Conservation (phyloP, 2,329 filamentous ascomycete species). For the Dothideomycetes sp. region DNA sequence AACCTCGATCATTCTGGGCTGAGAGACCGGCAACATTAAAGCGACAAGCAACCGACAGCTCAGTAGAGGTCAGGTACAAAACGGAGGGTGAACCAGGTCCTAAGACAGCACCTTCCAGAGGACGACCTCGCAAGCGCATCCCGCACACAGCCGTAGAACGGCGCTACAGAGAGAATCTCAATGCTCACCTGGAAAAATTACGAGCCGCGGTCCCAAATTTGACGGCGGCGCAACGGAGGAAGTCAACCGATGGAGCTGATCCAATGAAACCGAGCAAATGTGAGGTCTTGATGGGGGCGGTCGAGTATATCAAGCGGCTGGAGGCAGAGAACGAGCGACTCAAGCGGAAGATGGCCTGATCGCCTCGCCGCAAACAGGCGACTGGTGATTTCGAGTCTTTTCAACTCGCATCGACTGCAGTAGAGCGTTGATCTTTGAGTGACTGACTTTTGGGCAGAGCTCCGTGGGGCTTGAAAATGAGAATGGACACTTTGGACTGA, state of each 20-base stretch:
- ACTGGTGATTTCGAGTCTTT: too few species aligned
- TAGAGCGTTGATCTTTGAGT: background rate
- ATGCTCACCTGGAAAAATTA: constrained; percentile 23
- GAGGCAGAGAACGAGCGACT: constrained; percentile 17
- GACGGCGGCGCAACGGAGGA: constrained; percentile 13
- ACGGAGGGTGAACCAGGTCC: background rate
- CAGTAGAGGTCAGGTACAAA: background rate
- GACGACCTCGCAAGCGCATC: constrained; percentile 22
- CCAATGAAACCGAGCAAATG: constrained; percentile 24
- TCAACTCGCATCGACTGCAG: too few species aligned
- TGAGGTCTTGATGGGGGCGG: constrained; percentile 23
- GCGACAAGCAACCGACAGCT: background rate
- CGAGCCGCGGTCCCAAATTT: constrained; percentile 20
- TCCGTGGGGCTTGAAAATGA: too few species aligned
- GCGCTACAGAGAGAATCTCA: constrained; percentile 25
- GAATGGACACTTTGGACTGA: too few species aligned
- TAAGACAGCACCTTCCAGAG: constrained; percentile 10
- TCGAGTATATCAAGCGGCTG: constrained; percentile 21
- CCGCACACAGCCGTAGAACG: constrained; percentile 24
- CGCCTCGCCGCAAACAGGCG: too few species aligned
- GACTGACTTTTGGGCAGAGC: background rate
- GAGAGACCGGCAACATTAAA: constrained; percentile 1
- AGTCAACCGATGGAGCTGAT: constrained; percentile 10
- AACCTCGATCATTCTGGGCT: background rate
- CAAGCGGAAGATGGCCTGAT: constrained; percentile 14